Conservation (phyloP, 495 filamentous ascomycete species). For the Penicillium canariense region DNA sequence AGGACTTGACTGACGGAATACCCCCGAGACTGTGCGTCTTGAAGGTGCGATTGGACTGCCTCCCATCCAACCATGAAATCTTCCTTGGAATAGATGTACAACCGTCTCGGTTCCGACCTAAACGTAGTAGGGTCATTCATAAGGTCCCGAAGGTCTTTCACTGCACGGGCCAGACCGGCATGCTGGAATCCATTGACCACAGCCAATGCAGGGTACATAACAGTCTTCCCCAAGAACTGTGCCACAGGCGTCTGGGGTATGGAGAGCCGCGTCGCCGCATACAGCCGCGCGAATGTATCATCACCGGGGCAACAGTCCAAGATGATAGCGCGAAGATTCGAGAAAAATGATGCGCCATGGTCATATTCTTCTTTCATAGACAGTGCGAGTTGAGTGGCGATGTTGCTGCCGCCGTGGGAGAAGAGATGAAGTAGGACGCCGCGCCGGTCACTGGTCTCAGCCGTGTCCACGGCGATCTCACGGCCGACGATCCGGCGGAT, state of each 20-base stretch:
- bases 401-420: slow-evolving; percentile 31
- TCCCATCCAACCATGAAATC: slow-evolving; percentile 36
- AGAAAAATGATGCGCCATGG: slow-evolving; percentile 8
- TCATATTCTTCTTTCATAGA: slow-evolving; percentile 21
- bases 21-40: slow-evolving; percentile 27
- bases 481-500: slow-evolving; percentile 18
- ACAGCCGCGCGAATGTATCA: slow-evolving; percentile 23
- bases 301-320: slow-evolving; percentile 34
- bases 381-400: slow-evolving; percentile 24
- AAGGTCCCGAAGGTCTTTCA: slow-evolving; percentile 24
- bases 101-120: slow-evolving; percentile 17
- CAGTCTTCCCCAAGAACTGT: slow-evolving; percentile 14
- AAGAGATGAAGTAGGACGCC: slow-evolving; percentile 31
- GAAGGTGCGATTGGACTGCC: slow-evolving; percentile 33
- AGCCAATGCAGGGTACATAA: slow-evolving; percentile 26
- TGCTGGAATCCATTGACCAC: slow-evolving; percentile 19
- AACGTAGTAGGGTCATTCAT: slow-evolving; percentile 26
- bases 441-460: not conserved
- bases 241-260: slow-evolving; percentile 8
- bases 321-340: slow-evolving; percentile 21
- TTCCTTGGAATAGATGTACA: slow-evolving; percentile 38
- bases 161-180: slow-evolving; percentile 18
- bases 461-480: not conserved
- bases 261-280: slow-evolving; percentile 23
- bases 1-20: slow-evolving; percentile 24